Conservation (phyloP, 2,329 filamentous ascomycete genomes). For the Phaeosphaeriaceae sp. region DNA sequence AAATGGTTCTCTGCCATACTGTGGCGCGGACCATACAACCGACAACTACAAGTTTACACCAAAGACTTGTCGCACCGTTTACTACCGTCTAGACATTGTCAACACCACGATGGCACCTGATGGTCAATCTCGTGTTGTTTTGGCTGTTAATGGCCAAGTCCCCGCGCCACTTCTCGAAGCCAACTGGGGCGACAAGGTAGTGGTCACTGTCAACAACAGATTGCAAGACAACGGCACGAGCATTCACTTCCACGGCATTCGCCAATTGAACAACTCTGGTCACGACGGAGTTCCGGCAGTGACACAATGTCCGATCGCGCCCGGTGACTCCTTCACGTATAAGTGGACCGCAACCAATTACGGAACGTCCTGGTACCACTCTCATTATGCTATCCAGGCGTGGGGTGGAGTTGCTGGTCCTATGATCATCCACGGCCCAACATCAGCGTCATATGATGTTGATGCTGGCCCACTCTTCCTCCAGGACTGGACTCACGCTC, state of each 20-base stretch:
- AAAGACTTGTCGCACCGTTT: slow-evolving; percentile 47
- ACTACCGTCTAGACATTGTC: slow-evolving; percentile 50
- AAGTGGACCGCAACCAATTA: slow-evolving; percentile 64
- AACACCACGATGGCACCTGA: slow-evolving; percentile 62
- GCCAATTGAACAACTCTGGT: slow-evolving; percentile 60
- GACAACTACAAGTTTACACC: slow-evolving; percentile 47
- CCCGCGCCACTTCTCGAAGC: slow-evolving; percentile 65
- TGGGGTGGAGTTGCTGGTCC: slow-evolving; percentile 50
- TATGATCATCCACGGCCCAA: slow-evolving; percentile 49
- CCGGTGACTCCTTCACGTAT: slow-evolving; percentile 69
- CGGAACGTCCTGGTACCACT: slow-evolving; percentile 71
- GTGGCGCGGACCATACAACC: slow-evolving; percentile 44
- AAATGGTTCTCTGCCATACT: slow-evolving; percentile 36
- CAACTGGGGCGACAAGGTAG: slow-evolving; percentile 58
- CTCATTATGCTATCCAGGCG: slow-evolving; percentile 59
- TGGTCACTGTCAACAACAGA: slow-evolving; percentile 44
- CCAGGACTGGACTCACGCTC: slow-evolving; percentile 48
- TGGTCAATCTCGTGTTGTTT: slow-evolving; percentile 69
- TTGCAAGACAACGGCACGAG: slow-evolving; percentile 24
- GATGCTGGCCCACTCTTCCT: slow-evolving; percentile 49
- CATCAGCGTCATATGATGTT: slow-evolving; percentile 44
- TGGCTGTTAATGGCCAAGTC: slow-evolving; percentile 74
- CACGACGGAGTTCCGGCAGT: slow-evolving; percentile 86
- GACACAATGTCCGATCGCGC: slow-evolving; percentile 64
- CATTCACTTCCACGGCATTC: slow-evolving; percentile 60